Base-by-base conservation (phyloP, 2,329 filamentous ascomycete species). In the Sordariomycetes sp. region DNA sequence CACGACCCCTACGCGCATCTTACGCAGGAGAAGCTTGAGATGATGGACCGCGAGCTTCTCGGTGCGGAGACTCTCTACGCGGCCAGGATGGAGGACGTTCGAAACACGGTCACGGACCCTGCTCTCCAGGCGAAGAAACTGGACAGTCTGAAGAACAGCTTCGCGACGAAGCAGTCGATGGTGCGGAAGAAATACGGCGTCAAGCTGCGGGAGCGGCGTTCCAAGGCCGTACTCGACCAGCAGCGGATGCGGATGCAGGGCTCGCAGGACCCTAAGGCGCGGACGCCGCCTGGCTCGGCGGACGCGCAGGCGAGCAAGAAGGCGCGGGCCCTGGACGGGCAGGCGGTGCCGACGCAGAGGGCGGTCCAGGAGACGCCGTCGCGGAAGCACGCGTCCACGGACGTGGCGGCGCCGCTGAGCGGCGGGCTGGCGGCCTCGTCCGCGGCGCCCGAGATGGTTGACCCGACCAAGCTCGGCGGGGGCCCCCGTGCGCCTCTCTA, bases 111-210 rank as follows among this genome's bases (percentile, higher is more conserved):
- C 11, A 20, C 35, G 11, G 18, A 46, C 18, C 35, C 51, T 8
- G 8, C 4, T 10, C n/a, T 46, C 16, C 20, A 53, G 40, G 61
- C 69, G 64, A 55, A 70, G 62, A 60, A 61, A 53, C 56, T 81
- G 0, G 71, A 73, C 0, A 74, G 70, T 11, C 63, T 82, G 1
- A 76, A 76, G 48, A 83, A 82, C 61, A 74, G 74, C 3, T 80
- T 79, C 62, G 77, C 77, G 51, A 81, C 79, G 3, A 81, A 79
- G 59, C 79, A 81, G 65, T 81, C 78, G 57, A 73, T 73, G n/a
- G 77, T 81, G 3, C 75, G 81, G 14, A 83, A 81, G 65, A 81
- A 76, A 60, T 83, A 77, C 60, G 80, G 80, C n/a, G 79, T 84
- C 35, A 73, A 74, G 1, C 71, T 83, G 16, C 74, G 78, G 0